Percentiles rank a stretch among this genome's conserved stretches.
Conservation (phyloP, 2,329 filamentous ascomycete genomes). For the Xylaria sp. region DNA sequence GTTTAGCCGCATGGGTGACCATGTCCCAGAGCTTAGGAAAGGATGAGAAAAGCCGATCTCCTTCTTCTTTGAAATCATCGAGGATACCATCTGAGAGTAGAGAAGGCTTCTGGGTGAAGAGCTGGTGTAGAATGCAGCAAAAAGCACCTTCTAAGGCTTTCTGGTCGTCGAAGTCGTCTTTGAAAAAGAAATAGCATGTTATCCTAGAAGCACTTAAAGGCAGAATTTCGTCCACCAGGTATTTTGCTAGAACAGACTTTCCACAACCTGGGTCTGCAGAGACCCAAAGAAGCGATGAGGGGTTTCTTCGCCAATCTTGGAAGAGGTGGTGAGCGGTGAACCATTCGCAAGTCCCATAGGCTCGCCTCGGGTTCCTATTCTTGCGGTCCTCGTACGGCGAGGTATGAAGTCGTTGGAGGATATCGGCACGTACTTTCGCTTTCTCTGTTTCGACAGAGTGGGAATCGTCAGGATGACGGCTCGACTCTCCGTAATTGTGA, state of each 20-base stretch:
- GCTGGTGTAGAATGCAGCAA: conserved; percentile 49
- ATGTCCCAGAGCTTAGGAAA: conserved; percentile 44
- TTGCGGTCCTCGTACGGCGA: conserved; percentile 20
- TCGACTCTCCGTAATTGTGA: conserved; percentile 22
- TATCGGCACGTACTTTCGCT: conserved; percentile 7
- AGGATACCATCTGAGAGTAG: conserved; percentile 43
- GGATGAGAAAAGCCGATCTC: conserved; percentile 33
- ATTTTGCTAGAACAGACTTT: conserved; percentile 56
- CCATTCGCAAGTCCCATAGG: conserved; percentile 16
- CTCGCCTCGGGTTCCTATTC: conserved; percentile 15
- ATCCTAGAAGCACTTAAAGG: conserved; percentile 30
- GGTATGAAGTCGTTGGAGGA: not conserved
- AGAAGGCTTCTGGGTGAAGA: conserved; percentile 47
- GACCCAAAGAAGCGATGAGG: conserved; percentile 24
- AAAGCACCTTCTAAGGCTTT: conserved; percentile 7
- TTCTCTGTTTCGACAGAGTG: conserved; percentile 10
- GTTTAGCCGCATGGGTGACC: not conserved
- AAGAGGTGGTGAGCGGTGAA: not conserved
- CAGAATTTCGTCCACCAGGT: conserved; percentile 50
- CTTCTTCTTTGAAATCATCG: conserved; percentile 40
- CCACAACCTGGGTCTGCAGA: conserved; percentile 55
- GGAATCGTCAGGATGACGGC: conserved; percentile 7
- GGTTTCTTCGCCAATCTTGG: not conserved
- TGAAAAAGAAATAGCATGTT: conserved; percentile 59
- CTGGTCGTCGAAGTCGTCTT: conserved; percentile 54